Percentiles rank a stretch among this genome's conserved stretches.
These are phyloP conservation scores for Panicum virgatum DNA, from an alignment of 202 grass and related monocot species.

Conservation along the genomic window DNA sequence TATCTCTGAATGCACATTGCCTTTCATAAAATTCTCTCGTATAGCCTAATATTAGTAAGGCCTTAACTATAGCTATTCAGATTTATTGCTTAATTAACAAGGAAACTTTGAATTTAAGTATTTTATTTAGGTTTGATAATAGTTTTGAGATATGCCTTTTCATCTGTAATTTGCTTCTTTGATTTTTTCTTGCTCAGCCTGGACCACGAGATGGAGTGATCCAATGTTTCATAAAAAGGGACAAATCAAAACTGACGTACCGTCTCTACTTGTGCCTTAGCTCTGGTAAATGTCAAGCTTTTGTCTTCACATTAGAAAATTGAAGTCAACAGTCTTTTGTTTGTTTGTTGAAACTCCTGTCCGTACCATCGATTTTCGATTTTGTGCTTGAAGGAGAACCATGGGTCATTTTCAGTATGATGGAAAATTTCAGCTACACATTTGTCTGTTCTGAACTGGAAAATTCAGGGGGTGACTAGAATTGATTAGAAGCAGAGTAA, in stretches of 20 bases:
- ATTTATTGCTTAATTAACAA: not conserved
- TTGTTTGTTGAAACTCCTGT: constrained; percentile 12
- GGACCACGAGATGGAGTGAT: constrained; percentile 80
- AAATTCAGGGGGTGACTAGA: not conserved
- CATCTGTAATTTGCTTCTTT: constrained; percentile 12
- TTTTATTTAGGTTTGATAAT: not conserved
- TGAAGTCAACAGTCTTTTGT: not conserved
- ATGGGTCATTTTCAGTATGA: constrained; percentile 9
- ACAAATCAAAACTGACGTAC: constrained; percentile 91
- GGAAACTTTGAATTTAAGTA: not conserved
- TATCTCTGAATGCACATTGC: not conserved
- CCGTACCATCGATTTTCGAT: not conserved
- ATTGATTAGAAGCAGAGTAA: not conserved
- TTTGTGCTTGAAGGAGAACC: constrained; percentile 7
- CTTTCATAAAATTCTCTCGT: not conserved
- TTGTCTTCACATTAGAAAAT: not conserved
- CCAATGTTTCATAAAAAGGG: constrained; percentile 97
- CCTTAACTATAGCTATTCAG: not conserved
- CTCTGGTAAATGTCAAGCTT: constrained; percentile 58
- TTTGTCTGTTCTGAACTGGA: not conserved
- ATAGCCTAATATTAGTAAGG: not conserved
- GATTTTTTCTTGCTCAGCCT: constrained; percentile 52
- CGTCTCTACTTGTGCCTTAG: constrained; percentile 90
- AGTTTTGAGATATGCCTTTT: constrained; percentile 10
- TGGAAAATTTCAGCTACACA: not conserved